A percentile compares a stretch with the other conserved stretches of the same genome.
Evolutionary conservation across 2,329 filamentous ascomycete species (phyloP).

Genomic region (Tolypocladium tropicale): DNA sequence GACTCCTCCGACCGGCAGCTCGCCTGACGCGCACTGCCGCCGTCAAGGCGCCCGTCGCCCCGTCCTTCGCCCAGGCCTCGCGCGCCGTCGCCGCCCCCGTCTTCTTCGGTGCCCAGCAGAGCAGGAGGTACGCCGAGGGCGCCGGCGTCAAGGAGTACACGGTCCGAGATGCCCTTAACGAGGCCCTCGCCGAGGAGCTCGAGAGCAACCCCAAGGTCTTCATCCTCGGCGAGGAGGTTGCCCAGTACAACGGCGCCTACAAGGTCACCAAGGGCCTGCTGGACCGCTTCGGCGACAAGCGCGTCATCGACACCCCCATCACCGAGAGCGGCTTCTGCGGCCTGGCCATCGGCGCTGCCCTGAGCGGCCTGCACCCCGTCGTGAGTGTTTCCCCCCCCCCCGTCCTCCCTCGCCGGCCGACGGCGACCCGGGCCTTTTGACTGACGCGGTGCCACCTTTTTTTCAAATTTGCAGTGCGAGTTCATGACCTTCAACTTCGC

Average conservation of each 20-base stretch:
- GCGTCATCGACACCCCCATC: conserved; percentile 97
- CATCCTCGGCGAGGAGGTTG: conserved; percentile 93
- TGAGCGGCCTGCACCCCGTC: conserved; percentile 88
- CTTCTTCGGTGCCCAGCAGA: conserved; percentile 32
- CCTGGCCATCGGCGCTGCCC: conserved; percentile 86
- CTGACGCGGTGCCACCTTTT: neutral
- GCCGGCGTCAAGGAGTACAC: conserved; percentile 80
- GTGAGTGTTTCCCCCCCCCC: conserved; percentile 44
- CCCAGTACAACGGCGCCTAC: conserved; percentile 99
- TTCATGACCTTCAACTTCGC: conserved; percentile 99
- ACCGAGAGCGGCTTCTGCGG: conserved; percentile 94
- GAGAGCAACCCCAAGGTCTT: conserved; percentile 93
- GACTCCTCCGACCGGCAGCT: conserved; percentile 40
- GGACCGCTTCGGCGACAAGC: conserved; percentile 93
- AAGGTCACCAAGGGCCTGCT: conserved; percentile 98
- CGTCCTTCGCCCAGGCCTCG: conserved; percentile 22
- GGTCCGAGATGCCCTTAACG: conserved; percentile 93
- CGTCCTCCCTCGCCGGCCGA: neutral
- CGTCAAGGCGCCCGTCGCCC: conserved; percentile 21
- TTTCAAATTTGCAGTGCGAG: conserved; percentile 73
- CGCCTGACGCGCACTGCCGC: conserved; percentile 31
- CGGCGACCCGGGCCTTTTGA: neutral
- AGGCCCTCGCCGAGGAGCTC: conserved; percentile 95
- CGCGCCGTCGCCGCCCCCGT: conserved; percentile 23
- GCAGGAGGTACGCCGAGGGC: conserved; percentile 45